Conservation (phyloP, 305 asterid genomes). For the Salvia sclarea region DNA sequence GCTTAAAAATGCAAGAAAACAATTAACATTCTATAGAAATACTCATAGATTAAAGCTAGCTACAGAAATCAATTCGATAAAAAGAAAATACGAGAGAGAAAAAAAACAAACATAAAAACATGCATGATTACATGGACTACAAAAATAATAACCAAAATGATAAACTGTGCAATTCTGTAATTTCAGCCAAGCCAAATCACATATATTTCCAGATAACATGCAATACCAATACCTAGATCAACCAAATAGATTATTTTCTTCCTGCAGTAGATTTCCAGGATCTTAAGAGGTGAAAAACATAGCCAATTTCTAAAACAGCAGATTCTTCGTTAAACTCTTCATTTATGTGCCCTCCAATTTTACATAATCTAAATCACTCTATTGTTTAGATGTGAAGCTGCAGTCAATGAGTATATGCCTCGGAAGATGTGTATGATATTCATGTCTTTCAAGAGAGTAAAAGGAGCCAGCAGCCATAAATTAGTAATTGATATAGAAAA, state of each 20-base stretch:
- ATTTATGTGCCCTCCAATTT: not conserved
- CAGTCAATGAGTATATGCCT: conserved; percentile 9
- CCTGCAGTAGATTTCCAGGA: too few species aligned
- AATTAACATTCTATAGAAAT: conserved; percentile 15
- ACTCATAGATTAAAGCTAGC: conserved; percentile 4
- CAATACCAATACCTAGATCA: not conserved
- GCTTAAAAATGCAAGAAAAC: conserved; percentile 31
- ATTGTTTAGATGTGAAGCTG: conserved; percentile 2
- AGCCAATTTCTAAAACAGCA: not conserved
- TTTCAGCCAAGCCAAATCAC: conserved; percentile 1
- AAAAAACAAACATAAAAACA: conserved; percentile 12
- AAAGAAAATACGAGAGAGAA: not conserved
- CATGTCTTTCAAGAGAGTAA: not conserved
- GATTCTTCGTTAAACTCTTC: not conserved
- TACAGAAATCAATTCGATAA: not conserved
- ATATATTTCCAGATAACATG: not conserved
- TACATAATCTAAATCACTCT: not conserved
- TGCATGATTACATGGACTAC: conserved; percentile 4
- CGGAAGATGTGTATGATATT: not conserved
- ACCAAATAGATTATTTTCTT: too few species aligned
- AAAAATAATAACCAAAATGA: not conserved
- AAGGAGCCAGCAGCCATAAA: conserved; percentile 14
- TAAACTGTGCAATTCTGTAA: not conserved
- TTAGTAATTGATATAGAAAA: conserved; percentile 18
- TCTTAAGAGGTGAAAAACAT: too few species aligned